Evolutionary conservation across 116 monocot genomes (phyloP).

Genomic region (Papilionanthe hybrid): DNA sequence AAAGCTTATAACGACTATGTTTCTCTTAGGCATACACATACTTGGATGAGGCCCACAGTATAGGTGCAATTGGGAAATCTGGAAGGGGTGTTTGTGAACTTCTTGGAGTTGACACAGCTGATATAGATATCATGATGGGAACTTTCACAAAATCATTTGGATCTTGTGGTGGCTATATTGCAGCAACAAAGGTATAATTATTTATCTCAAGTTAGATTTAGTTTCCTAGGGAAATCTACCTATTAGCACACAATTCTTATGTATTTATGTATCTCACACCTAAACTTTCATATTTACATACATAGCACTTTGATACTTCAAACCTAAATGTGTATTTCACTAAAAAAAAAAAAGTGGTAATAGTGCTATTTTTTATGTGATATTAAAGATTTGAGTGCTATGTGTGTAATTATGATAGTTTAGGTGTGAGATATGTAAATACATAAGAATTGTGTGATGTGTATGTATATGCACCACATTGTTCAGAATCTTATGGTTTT

Average conservation of each 20-base stretch:
- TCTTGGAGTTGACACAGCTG: conserved; percentile 78
- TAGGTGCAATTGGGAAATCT: conserved; percentile 83
- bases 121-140: conserved; percentile 97
- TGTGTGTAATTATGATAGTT: too few relatives aligned
- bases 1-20: not conserved
- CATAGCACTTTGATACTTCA: too few relatives aligned
- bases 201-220: not conserved
- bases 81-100: conserved; percentile 92
- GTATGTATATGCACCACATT: not conserved
- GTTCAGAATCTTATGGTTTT: not conserved
- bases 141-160: conserved; percentile 94
- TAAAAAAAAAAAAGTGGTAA: too few relatives aligned
- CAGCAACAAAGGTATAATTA: conserved; percentile 72
- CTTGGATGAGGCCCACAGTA: conserved; percentile 94
- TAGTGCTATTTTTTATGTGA: too few relatives aligned
- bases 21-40: conserved; percentile 70
- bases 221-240: not conserved
- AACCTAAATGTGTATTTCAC: too few relatives aligned
- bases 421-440: too few relatives aligned
- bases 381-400: too few relatives aligned
- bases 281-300: too few relatives aligned
- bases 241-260: too few relatives aligned
- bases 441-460: too few relatives aligned
- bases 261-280: too few relatives aligned
- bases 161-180: conserved; percentile 93